These are phyloP conservation scores for Phlebiopsis gigantea DNA, from an alignment of 768 basidiomycete genomes.

Conservation along the genomic window DNA sequence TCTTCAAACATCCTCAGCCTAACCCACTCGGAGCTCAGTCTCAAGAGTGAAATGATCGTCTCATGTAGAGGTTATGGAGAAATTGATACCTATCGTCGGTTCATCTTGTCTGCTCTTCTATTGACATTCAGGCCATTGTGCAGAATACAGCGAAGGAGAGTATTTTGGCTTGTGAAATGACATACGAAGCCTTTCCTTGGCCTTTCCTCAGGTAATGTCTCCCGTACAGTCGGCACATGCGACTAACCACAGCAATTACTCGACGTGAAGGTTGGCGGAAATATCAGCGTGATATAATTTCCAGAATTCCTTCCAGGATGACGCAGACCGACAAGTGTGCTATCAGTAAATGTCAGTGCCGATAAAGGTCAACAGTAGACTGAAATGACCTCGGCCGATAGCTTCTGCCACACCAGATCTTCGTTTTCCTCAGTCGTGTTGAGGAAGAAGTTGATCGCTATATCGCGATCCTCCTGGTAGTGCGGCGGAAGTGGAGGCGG, in stretches of 20 bases:
- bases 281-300: constrained; percentile 4
- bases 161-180: too few species aligned
- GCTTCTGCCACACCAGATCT: not conserved
- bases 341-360: not conserved
- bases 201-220: too few species aligned
- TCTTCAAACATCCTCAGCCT: constrained; percentile 72
- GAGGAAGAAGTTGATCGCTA: not conserved
- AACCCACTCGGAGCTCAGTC: constrained; percentile 31
- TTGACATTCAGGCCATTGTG: not conserved
- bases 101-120: not conserved
- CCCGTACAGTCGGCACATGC: too few species aligned
- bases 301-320: constrained; percentile 14
- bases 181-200: too few species aligned
- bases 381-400: not conserved
- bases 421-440: not conserved
- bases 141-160: too few species aligned
- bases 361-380: not conserved
- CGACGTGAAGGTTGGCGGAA: not conserved
- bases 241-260: not conserved
- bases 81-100: not conserved
- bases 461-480: not conserved
- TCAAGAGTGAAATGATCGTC: not conserved
- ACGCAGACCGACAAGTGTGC: constrained; percentile 7
- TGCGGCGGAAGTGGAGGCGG: not conserved
- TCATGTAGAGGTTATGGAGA: constrained; percentile 5